A percentile compares a stretch with the other conserved stretches of the same genome.
These are phyloP conservation scores for Albizia julibrissin DNA, from an alignment of 306 rosid species.

Conservation along the genomic window DNA sequence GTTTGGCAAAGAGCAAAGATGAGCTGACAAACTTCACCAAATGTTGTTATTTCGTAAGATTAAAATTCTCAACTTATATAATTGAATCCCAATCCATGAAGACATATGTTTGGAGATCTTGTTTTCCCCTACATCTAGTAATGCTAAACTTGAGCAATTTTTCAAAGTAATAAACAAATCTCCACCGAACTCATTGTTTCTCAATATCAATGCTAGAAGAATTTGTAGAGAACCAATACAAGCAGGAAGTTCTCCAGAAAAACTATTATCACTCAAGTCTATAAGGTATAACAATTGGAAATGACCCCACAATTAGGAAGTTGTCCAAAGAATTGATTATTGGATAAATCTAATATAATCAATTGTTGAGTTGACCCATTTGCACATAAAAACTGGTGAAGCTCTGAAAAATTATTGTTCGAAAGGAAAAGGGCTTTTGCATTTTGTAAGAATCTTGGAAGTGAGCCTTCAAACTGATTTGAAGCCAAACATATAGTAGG, in stretches of 20 bases:
- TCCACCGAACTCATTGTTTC: conserved; percentile 13
- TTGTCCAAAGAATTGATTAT: not conserved
- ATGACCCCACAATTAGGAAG: conserved; percentile 11
- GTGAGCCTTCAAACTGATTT: conserved; percentile 13
- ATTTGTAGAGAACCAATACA: not conserved
- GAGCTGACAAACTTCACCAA: not conserved
- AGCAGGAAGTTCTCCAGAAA: not conserved
- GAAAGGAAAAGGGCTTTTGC: not conserved
- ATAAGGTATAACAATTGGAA: not conserved
- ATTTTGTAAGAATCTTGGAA: not conserved
- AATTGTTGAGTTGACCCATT: not conserved
- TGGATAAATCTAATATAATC: not conserved
- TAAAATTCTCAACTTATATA: not conserved
- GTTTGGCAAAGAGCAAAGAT: not conserved
- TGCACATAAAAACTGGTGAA: not conserved
- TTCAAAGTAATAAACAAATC: not conserved
- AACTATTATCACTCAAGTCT: conserved; percentile 19
- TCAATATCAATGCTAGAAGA: not conserved
- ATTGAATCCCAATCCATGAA: not conserved
- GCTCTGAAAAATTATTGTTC: not conserved
- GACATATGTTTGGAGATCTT: not conserved
- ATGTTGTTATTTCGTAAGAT: not conserved
- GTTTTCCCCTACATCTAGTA: conserved; percentile 16
- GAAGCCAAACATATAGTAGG: not conserved
- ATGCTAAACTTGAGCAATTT: not conserved